These are phyloP conservation scores for Hamamelis virginiana DNA, from an alignment of 164 flowering plant genomes.

Conservation along the genomic window DNA sequence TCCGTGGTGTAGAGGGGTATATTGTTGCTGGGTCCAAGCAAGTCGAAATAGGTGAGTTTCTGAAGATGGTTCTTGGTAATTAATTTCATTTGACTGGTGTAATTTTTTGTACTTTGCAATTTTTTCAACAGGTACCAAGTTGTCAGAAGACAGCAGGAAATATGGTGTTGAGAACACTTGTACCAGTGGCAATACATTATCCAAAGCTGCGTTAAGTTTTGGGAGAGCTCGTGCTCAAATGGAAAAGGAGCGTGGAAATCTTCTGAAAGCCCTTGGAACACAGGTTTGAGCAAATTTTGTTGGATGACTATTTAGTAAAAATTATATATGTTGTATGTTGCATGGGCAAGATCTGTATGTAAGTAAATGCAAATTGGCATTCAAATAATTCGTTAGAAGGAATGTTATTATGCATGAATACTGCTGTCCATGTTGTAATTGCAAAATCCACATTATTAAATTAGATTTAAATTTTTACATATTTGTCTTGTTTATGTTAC, in stretches of 20 bases:
- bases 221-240: conserved; percentile 74
- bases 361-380: not conserved
- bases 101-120: not conserved
- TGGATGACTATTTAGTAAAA: not conserved
- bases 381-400: too few relatives aligned
- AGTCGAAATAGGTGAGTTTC: conserved; percentile 79
- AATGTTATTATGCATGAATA: too few relatives aligned
- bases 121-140: conserved; percentile 58
- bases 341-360: not conserved
- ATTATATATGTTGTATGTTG: not conserved
- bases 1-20: conserved; percentile 89
- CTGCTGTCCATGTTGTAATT: too few relatives aligned
- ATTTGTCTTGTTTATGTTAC: too few relatives aligned
- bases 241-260: conserved; percentile 81
- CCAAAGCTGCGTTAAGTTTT: conserved; percentile 70
- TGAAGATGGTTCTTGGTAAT: not conserved
- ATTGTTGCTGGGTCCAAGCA: conserved; percentile 89
- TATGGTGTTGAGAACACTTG: conserved; percentile 90
- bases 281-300: conserved; percentile 54
- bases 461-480: too few relatives aligned
- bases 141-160: conserved; percentile 87
- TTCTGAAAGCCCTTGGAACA: conserved; percentile 78
- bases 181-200: conserved; percentile 75
- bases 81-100: not conserved
- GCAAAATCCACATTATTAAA: too few relatives aligned